phyloP scores from a whole-genome alignment of 2,329 filamentous ascomycete genomes.

The Penicillium sclerotiorum region DNA sequence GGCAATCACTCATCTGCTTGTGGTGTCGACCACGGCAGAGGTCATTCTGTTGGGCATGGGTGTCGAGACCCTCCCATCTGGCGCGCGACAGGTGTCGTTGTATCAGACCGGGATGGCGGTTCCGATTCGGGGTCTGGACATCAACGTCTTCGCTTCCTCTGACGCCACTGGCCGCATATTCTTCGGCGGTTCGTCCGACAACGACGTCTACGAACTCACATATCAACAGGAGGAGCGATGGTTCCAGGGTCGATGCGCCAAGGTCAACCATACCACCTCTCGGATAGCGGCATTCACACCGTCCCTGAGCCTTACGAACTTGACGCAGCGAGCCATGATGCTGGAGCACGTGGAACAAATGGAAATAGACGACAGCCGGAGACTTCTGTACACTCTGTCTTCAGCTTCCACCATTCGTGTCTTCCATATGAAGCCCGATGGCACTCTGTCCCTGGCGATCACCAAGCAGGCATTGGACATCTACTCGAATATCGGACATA shows the following conservation, averaged over 20 bases:
- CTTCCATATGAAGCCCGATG: constrained; percentile 75
- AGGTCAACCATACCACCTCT: constrained; percentile 81
- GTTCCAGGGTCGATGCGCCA: constrained; percentile 87
- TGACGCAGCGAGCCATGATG: constrained; percentile 42
- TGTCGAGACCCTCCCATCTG: constrained; percentile 63
- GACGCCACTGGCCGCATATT: constrained; percentile 84
- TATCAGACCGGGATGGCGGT: constrained; percentile 89
- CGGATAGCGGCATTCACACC: constrained; percentile 64
- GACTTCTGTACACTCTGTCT: constrained; percentile 88
- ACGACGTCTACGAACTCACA: constrained; percentile 89
- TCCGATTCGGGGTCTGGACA: constrained; percentile 72
- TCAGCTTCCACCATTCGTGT: constrained; percentile 85
- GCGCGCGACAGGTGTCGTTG: constrained; percentile 72
- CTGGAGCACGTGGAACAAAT: constrained; percentile 77
- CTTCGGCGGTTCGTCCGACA: constrained; percentile 77
- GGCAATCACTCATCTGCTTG: constrained; percentile 82
- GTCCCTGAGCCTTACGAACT: constrained; percentile 42
- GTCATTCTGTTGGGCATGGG: constrained; percentile 86
- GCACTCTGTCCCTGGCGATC: constrained; percentile 57
- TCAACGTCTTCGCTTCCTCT: constrained; percentile 78
- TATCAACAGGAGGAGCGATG: constrained; percentile 98
- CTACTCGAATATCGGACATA: constrained; percentile 77
- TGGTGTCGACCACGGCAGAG: constrained; percentile 83
- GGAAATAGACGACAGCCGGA: constrained; percentile 83
- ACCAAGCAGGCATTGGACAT: constrained; percentile 57